Conservation (phyloP, 1,139 yeast genomes). For the Diutina pseudorugosa region DNA sequence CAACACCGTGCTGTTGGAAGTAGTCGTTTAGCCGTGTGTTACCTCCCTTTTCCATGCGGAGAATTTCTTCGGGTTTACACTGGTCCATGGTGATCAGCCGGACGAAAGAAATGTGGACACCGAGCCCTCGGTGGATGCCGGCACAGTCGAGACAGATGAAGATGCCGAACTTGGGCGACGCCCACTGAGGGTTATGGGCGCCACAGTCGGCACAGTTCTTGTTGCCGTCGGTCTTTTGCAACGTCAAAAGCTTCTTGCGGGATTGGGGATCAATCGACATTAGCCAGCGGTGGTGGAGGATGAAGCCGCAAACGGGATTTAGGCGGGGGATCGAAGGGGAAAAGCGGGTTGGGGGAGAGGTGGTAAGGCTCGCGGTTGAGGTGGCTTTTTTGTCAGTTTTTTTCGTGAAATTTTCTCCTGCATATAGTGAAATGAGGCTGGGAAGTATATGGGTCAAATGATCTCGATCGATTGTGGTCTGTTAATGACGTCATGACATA, state of each 20-base stretch:
- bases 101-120: slow-evolving; percentile 94
- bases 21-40: slow-evolving; percentile 64
- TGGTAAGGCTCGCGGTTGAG: neutral
- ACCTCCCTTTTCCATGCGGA: slow-evolving; percentile 92
- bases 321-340: neutral
- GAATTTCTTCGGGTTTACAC: slow-evolving; percentile 82
- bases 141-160: slow-evolving; percentile 97
- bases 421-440: too few relatives aligned
- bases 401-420: neutral
- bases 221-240: slow-evolving; percentile 75
- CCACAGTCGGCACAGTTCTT: slow-evolving; percentile 89
- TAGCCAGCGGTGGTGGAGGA: neutral
- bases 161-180: slow-evolving; percentile 94
- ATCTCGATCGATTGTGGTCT: too few relatives aligned
- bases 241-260: slow-evolving; percentile 64
- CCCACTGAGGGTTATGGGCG: slow-evolving; percentile 98
- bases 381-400: neutral
- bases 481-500: too few relatives aligned
- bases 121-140: slow-evolving; percentile 90
- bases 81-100: slow-evolving; percentile 96
- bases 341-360: neutral
- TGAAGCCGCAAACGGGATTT: neutral
- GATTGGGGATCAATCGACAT: slow-evolving; percentile 86
- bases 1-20: slow-evolving; percentile 66
- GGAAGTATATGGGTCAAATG: too few relatives aligned